Evolutionary conservation across 306 rosid genomes (phyloP), one percentile per base, ranked within the genome.

Genomic region (Fragaria vesca): DNA sequence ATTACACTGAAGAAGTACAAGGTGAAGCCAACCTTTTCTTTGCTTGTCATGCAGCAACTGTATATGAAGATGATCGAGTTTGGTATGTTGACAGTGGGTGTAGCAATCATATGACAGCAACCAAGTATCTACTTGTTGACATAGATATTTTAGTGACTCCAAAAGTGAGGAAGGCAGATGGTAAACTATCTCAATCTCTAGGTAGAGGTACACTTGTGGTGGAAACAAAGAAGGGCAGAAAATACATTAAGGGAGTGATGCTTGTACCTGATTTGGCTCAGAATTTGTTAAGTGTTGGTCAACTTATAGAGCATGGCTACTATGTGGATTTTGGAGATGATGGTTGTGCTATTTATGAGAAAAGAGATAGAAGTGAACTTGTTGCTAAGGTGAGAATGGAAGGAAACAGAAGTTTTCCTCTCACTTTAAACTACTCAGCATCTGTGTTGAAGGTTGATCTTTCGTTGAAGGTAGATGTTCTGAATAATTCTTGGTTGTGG

Each of bases 21-120:
- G 26, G 4, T 40, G 48, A 69, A 17, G 51, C 12, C 12, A 17
- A 69, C 28, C 55, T 9, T 6, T 17, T 69, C 21, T 40, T 12
- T 54, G 28, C 61, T 54, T 54, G 61, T 54, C 61, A 54, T 20
- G 61, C 61, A 54, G 3, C 61, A 54, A 40, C 36, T 11, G 5
- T 15, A 16, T 24, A 13, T 7, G 42, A 46, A 8, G 42, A 16
- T 15, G 40, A 3, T 50, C 36, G 10, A 18, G 30, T 55, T 18
- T 55, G 80, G 11, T 76, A 2, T 32, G 26, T 76, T 47, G 66
- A 76, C 4, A 36, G 38, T 34, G 80, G 74, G 13, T 79, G 78
- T 21, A 72, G 74, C 11, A 79, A 79, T 18, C 78, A 79, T 15
- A 79, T 79, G 74, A 73, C 74, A 21, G 2, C 26, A 65, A 45